These are phyloP conservation scores for Staphylotrichum tortipilum DNA, from an alignment of 495 filamentous ascomycete genomes.

Conservation along the genomic window DNA sequence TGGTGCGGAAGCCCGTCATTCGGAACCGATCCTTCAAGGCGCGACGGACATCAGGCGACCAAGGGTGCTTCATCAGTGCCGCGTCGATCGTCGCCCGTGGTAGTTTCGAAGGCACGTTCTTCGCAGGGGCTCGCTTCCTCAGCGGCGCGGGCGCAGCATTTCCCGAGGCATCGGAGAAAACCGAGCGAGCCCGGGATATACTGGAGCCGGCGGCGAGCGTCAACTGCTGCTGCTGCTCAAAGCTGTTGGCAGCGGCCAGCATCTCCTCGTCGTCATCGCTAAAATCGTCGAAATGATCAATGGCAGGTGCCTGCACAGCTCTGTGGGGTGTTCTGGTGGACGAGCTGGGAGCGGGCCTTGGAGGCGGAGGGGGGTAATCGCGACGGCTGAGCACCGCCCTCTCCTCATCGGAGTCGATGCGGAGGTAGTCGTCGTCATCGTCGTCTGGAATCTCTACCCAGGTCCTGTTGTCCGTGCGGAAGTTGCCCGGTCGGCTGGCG, in stretches of 20 bases:
- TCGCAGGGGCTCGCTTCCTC: slow-evolving; percentile 21
- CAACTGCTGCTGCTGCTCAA: slow-evolving; percentile 40
- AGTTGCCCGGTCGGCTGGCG: not conserved
- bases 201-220: slow-evolving; percentile 16
- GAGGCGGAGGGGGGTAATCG: not conserved
- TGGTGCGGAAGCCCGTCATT: slow-evolving; percentile 75
- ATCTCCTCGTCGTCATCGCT: slow-evolving; percentile 71
- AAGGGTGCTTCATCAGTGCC: slow-evolving; percentile 46
- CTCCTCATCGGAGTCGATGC: slow-evolving; percentile 17
- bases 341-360: not conserved
- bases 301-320: not conserved
- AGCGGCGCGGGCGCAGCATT: slow-evolving; percentile 15
- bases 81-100: slow-evolving; percentile 25
- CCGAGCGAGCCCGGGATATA: slow-evolving; percentile 19
- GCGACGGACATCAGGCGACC: slow-evolving; percentile 77
- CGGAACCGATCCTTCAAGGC: slow-evolving; percentile 73
- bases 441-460: slow-evolving; percentile 25
- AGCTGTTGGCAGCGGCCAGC: slow-evolving; percentile 50
- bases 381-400: slow-evolving; percentile 2
- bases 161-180: slow-evolving; percentile 31
- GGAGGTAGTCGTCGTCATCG: slow-evolving; percentile 39
- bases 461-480: not conserved
- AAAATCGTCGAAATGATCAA: slow-evolving; percentile 19
- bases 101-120: slow-evolving; percentile 18
- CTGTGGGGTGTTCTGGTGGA: slow-evolving; percentile 1